phyloP scores from a whole-genome alignment of 495 filamentous ascomycete species.

The Tetracladium marchalianum region DNA sequence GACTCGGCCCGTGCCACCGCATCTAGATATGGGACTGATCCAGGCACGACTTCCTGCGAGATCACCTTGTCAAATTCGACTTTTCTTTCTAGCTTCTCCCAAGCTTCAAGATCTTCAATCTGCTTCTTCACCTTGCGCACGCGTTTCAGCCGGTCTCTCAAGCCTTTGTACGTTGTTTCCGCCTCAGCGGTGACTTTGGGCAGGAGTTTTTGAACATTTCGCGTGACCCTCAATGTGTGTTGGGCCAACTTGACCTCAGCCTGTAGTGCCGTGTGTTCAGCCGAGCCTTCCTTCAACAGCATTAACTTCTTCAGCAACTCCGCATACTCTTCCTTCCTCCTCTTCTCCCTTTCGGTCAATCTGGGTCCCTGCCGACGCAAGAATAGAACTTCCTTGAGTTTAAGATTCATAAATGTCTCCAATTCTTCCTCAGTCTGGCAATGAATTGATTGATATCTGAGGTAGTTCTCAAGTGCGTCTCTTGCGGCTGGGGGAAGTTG shows the following conservation, averaged over 20 bases:
- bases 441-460: background rate
- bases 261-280: background rate
- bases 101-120: background rate
- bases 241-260: background rate
- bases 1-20: background rate
- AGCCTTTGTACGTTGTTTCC: background rate
- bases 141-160: background rate
- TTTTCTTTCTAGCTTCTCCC: background rate
- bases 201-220: background rate
- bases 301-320: background rate
- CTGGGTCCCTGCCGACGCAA: background rate
- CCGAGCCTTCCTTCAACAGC: background rate
- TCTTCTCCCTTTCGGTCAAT: background rate
- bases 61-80: background rate
- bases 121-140: background rate
- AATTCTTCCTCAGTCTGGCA: slow-evolving; percentile 1
- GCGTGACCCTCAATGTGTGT: background rate
- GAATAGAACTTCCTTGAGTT: background rate
- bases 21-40: background rate
- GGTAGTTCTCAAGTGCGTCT: background rate
- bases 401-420: background rate
- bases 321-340: background rate
- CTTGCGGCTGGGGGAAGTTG: background rate
- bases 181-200: background rate
- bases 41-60: background rate